Evolutionary conservation across 345 rosid species (phyloP), one percentile per base, ranked within the genome.

Genomic region (Salix caprea): DNA sequence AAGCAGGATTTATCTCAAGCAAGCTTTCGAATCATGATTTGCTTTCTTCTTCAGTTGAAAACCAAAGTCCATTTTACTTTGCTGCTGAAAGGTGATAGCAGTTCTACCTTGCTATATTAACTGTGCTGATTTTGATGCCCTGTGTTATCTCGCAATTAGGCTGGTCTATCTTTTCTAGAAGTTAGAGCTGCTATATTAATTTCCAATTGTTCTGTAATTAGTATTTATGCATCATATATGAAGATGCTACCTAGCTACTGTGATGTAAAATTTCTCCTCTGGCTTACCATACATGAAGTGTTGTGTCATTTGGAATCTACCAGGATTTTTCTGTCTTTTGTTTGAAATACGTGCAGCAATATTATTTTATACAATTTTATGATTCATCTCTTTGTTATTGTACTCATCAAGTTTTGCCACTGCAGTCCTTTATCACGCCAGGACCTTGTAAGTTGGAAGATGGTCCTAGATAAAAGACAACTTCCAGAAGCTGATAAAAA

Each of bases 361-460:
- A 23, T 21, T 60, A 36, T 34, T 30, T 1, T 64, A 42, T 73
- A 58, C 58, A 48, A 19, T 69, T 23, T 32, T 28, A 4, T 80
- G 62, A 40, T 74, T 75, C 58, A 44, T 46, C 78, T 52, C 60
- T 46, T 64, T 44, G 64, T 30, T 23, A 69, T 69, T 68, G 68
- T 74, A 54, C 67, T 77, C 26, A 32, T 74, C 65, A 67, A 70
- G 52, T 28, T 72, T 78, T 77, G 79, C 66, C 64, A 16, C 68
- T 71, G 48, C 84, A 96, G 97, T 69, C 90, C 92, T 81, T 86
- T 93, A 62, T 90, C 98, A 28, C 96, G 98, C 44, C 99, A 96
- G 86, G 96, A 93, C 85, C 96, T 96, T 77, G 89, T 96, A 24
- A 89, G 91, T 82, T 96, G 99, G 99, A 96, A 93, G 87, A 93